Base-by-base conservation (phyloP, 108 stramenopile genomes). In the Heterococcus sp. region DNA sequence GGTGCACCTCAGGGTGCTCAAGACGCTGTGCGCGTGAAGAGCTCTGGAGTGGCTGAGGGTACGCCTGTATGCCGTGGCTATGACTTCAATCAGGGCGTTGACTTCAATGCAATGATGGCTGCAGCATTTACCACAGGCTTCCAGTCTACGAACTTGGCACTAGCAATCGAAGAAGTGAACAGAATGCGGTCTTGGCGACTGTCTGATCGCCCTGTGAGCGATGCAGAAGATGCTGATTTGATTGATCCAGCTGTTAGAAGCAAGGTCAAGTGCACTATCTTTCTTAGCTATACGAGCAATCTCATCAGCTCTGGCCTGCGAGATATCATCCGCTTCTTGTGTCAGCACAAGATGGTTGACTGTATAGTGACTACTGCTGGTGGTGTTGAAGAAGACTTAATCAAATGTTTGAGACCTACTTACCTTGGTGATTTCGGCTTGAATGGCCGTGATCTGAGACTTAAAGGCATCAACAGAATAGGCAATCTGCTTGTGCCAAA, bases 301-400 rank as follows among this genome's bases (percentile, higher is more conserved):
- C 94, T 97, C 88, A 97, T 99, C 46, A 95, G 94, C 2, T 97
- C 91, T 70, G 98, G 98, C 8, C 89, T 96, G 68, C 90, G 98
- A n/a, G 98, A 99, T 85, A 93, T 95, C 26, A 91, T 99, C 39
- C 86, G 88, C 11, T 99, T 93, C 83, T 75, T 99, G 27, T 92
- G 91, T 29, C 85, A 97, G 88, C 93, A 99, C 86, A 92, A 91
- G 73, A 91, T 98, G 94, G 96, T 99, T 8, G 96, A 97, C 84
- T 90, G 88, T 29, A 89, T 99, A 69, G 95, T 97, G 3, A 98
- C 97, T 32, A 98, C 98, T 5, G 97, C 95, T 2, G 98, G 98
- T 0, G 98, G 97, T 0, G 91, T 99, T 77, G 98, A 99, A 88
- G 98, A 99, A 81, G 98, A 99, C 86, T 86, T 99, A 37, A 94